Evolutionary conservation across 768 basidiomycete genomes (phyloP).

Genomic region (Zangia roseola): DNA sequence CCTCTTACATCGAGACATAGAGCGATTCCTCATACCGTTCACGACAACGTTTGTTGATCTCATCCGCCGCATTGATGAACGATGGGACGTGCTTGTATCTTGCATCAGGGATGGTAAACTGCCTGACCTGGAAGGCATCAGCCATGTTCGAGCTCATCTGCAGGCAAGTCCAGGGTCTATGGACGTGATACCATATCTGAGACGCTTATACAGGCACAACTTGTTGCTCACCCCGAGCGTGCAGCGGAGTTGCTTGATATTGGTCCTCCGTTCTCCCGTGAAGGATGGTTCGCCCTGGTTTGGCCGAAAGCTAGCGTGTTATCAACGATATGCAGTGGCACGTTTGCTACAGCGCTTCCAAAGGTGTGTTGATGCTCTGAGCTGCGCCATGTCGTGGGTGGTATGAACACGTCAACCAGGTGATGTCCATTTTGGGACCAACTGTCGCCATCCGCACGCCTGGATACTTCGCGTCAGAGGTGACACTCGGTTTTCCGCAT

Average conservation of each 20-base stretch:
- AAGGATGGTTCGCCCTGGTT: constrained; percentile 18
- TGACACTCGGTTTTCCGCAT: not conserved
- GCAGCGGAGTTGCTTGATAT: constrained; percentile 21
- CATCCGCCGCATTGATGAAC: constrained; percentile 14
- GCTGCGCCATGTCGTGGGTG: not conserved
- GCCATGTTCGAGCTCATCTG: constrained; percentile 15
- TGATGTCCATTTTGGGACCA: constrained; percentile 15
- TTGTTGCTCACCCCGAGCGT: constrained; percentile 13
- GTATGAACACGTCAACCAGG: not conserved
- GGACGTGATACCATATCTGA: not conserved
- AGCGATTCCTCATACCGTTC: not conserved
- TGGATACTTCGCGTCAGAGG: constrained; percentile 16
- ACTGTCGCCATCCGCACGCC: not conserved
- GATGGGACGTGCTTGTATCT: constrained; percentile 16
- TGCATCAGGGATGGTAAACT: constrained; percentile 17
- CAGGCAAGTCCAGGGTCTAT: constrained; percentile 2
- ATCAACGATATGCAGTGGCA: constrained; percentile 13
- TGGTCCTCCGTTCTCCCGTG: constrained; percentile 11
- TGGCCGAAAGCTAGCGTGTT: constrained; percentile 15
- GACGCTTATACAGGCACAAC: not conserved
- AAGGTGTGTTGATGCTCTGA: constrained; percentile 7
- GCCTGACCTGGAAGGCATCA: constrained; percentile 15
- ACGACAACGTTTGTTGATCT: constrained; percentile 11
- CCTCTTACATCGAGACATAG: constrained; percentile 4
- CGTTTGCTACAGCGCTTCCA: constrained; percentile 12